Evolutionary conservation across 371 early-diverging fungal genomes (phyloP).

Genomic region (Catenaria anguillulae): DNA sequence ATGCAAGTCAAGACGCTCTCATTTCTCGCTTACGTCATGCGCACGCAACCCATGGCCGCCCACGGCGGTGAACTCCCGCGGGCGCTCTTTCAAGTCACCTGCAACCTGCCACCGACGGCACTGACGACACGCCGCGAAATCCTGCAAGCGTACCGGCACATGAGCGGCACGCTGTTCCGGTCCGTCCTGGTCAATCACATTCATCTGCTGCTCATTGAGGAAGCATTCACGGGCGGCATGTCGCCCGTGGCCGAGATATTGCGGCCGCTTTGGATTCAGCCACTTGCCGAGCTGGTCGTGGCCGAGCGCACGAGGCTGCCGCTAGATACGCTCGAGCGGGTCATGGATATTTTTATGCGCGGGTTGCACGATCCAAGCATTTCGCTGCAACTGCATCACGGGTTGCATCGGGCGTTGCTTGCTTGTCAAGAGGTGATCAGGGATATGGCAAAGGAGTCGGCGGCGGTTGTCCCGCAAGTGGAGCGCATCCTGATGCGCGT

Average conservation of each 20-base stretch:
- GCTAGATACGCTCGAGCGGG: conserved; percentile 54
- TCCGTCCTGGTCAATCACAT: conserved; percentile 72
- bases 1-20: conserved; percentile 92
- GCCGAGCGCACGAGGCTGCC: conserved; percentile 76
- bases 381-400: conserved; percentile 81
- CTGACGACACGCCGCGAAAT: conserved; percentile 93
- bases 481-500: not conserved
- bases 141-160: conserved; percentile 85
- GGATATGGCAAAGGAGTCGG: not conserved
- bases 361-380: too few species aligned
- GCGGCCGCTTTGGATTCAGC: conserved; percentile 77
- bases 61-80: too few species aligned
- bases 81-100: too few species aligned
- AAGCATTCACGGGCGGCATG: conserved; percentile 80
- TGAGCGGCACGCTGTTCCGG: conserved; percentile 80
- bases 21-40: conserved; percentile 84
- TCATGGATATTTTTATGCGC: conserved; percentile 68
- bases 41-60: too few species aligned
- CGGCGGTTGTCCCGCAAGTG: conserved; percentile 10
- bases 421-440: not conserved
- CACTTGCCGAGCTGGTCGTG: conserved; percentile 89
- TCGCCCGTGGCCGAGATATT: conserved; percentile 83
- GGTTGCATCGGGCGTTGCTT: conserved; percentile 80
- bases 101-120: too few species aligned
- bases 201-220: conserved; percentile 73